Evolutionary conservation across 768 basidiomycete genomes (phyloP), one percentile per base, ranked within the genome.

Genomic region (Mycena albidolilacea): DNA sequence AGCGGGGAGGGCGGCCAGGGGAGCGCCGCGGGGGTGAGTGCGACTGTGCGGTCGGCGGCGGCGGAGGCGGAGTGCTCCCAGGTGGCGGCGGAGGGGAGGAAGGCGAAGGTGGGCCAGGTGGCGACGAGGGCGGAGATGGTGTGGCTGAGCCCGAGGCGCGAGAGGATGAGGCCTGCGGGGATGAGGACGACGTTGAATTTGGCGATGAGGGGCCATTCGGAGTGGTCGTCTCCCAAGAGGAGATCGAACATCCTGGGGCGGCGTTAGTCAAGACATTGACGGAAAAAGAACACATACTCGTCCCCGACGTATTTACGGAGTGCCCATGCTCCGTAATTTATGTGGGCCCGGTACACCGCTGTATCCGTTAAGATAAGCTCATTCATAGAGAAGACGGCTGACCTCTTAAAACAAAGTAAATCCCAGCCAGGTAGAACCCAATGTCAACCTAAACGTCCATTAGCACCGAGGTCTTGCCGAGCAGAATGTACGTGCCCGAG

Each of bases 181-280:
- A 95, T 86, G 43, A 92, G 80, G 8, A 93, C 93, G 17, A 95
- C 89, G 79, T 95, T 92, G 78, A 94, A 79, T 82, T 88, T 93
- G 46, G 93, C 92, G 57, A 90, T 88, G 89, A 90, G 91, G 1
- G 92, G 91, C 94, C 94, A 95, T 65, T 91, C 89, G 50, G 84
- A 82, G 0, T 91, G 91, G 77, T 95, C 91, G 72, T 92, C 87
- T 0, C 92, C 90, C 17, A 95, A 80, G 43, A 95, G 84, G 21
- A 89, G 73, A 63, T 90, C 85, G 77, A 87, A 93, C 88, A 93
- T 90, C 79, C 89, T 90, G 62, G 55, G 7, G 59, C 7, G 19
- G 3, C 46, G 37, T n/a, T 35, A 23, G 63, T 57, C 14, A 52
- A n/a, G 48, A 12, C 23, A 62, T 9, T 39, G 23, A 21, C 19